Base-by-base conservation (phyloP, 306 rosid species). In the Prunus dulcis region DNA sequence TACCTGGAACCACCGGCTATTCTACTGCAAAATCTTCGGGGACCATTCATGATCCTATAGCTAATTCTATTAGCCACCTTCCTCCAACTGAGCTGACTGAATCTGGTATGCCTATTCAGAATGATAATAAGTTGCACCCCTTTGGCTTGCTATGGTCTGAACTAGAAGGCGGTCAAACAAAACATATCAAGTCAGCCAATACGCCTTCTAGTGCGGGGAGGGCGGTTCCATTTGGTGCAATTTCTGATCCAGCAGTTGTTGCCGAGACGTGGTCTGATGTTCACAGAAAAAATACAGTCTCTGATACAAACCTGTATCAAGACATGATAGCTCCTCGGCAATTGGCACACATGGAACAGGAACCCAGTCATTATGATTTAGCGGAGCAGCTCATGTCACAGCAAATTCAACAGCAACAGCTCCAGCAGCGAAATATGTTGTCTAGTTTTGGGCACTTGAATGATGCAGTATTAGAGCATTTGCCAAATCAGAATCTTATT, bases 131-230 rank as follows among this genome's bases (percentile, higher is more conserved):
- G 78, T 71, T 88, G 86, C 91, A 85, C 69, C 91, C 89, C 17
- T 85, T 88, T 76, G 91, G 91, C 67, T 81, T 85, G 80, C 83
- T 85, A 45, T 85, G 87, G 91, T 88, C 89, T 61, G 91, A 88
- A 82, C 81, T 88, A 34, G 88, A 85, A 83, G 78, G 85, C 43
- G 28, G 77, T 45, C 85, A 79, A 67, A n/a, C 67, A 27, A 81
- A 77, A 55, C 81, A 79, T 62, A 53, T 75, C 19, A 81, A 85
- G 73, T 38, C 76, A 20, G 75, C 84, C 65, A 68, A 58, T 75
- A 19, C 52, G 12, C 70, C 88, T 14, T 75, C 89, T 12, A 67
- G 70, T 66, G 67, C 64, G 67, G 88, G 84, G 19, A 79, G 86
- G 82, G 67, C 56, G 49, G 65, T 78, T 22, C 78, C 80, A 9